phyloP scores from a whole-genome alignment of 768 basidiomycete species.

The Podaxis sp. region DNA sequence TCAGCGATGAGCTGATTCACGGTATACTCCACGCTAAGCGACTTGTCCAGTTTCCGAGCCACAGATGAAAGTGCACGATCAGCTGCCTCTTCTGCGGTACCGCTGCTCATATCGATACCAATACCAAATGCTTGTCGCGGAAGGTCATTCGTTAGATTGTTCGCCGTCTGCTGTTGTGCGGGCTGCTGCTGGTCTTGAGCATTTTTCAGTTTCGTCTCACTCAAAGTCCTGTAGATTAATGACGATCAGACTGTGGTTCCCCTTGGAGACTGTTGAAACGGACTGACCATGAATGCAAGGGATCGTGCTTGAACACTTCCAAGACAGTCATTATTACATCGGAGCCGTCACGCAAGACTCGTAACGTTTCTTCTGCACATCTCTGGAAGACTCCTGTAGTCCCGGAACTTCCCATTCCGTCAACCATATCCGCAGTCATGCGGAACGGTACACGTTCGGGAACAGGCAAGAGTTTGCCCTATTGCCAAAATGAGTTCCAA shows the following conservation, averaged over 20 bases:
- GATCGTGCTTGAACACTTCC: constrained; percentile 96
- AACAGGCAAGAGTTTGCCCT: constrained; percentile 78
- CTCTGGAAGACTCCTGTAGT: constrained; percentile 93
- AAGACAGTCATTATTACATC: constrained; percentile 92
- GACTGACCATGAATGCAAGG: constrained; percentile 84
- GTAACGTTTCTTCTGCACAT: constrained; percentile 91
- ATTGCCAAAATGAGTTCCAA: constrained; percentile 8
- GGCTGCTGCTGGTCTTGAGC: constrained; percentile 47
- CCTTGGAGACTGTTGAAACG: neutral
- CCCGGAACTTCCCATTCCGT: constrained; percentile 89
- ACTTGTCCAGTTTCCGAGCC: constrained; percentile 76
- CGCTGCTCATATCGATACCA: constrained; percentile 62
- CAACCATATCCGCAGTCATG: constrained; percentile 90
- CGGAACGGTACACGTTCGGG: constrained; percentile 95
- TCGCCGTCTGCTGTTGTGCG: constrained; percentile 25
- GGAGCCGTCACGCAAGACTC: constrained; percentile 83
- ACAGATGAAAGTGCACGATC: constrained; percentile 86
- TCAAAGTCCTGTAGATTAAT: constrained; percentile 60
- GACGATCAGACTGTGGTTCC: neutral
- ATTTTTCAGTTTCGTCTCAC: constrained; percentile 63
- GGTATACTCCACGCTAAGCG: constrained; percentile 87
- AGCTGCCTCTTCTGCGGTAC: constrained; percentile 79
- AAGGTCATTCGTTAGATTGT: constrained; percentile 21
- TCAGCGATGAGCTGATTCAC: constrained; percentile 91
- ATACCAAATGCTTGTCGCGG: constrained; percentile 34